Evolutionary conservation across 2,329 filamentous ascomycete species (phyloP).

Genomic region (Parafenestella ontariensis): DNA sequence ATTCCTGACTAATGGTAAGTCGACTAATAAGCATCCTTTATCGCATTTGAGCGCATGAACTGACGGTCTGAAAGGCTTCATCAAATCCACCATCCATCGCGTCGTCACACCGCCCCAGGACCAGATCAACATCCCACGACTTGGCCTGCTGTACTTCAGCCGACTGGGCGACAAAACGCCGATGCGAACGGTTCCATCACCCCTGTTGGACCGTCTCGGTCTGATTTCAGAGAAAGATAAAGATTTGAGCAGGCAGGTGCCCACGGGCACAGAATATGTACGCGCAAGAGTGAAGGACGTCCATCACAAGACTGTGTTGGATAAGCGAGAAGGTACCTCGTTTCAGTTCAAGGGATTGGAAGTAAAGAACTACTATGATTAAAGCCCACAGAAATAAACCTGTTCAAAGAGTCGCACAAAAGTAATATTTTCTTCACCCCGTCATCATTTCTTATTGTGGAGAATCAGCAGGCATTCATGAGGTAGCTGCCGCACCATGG

Average conservation of each 20-base stretch:
- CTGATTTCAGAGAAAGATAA: constrained; percentile 52
- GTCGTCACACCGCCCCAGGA: constrained; percentile 58
- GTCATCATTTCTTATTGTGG: neutral
- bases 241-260: constrained; percentile 42
- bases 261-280: constrained; percentile 56
- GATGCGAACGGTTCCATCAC: constrained; percentile 44
- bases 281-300: constrained; percentile 57
- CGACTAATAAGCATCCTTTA: constrained; percentile 9
- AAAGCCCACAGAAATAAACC: too few relatives aligned
- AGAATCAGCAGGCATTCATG: neutral
- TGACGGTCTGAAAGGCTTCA: constrained; percentile 36
- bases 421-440: neutral
- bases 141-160: constrained; percentile 28
- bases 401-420: too few relatives aligned
- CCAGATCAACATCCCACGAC: constrained; percentile 54
- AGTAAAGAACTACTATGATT: constrained; percentile 48
- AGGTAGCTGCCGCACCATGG: neutral
- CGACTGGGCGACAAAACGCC: constrained; percentile 32
- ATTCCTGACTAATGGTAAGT: constrained; percentile 45
- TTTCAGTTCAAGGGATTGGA: constrained; percentile 55
- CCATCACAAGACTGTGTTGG: constrained; percentile 54
- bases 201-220: constrained; percentile 40
- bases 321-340: constrained; percentile 53
- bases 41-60: neutral
- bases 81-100: constrained; percentile 58